Conservation (phyloP, 2,329 filamentous ascomycete species). For the Penicillium sp. region DNA sequence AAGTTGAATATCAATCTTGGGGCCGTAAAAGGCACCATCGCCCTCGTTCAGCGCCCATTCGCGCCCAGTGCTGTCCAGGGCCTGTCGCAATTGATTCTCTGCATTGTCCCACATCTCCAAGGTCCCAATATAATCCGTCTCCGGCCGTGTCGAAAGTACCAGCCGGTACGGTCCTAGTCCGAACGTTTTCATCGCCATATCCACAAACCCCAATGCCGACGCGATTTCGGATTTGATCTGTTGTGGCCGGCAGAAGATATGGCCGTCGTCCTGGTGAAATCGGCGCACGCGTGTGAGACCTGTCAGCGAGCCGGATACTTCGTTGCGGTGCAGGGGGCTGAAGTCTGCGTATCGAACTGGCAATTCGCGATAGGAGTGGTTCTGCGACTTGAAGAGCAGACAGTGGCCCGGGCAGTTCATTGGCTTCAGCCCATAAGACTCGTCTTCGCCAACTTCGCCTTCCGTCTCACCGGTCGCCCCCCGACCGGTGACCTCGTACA, state of each 20-base stretch:
- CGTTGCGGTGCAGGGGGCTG: constrained; percentile 80
- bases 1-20: constrained; percentile 85
- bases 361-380: constrained; percentile 73
- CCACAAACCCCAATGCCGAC: constrained; percentile 70
- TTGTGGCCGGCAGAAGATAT: constrained; percentile 79
- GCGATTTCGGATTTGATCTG: constrained; percentile 74
- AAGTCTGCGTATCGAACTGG: constrained; percentile 86
- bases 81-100: constrained; percentile 63
- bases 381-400: constrained; percentile 71
- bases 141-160: constrained; percentile 73
- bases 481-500: constrained; percentile 71
- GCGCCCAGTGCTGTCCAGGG: constrained; percentile 62
- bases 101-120: constrained; percentile 67
- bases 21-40: constrained; percentile 86
- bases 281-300: constrained; percentile 79
- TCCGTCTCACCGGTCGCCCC: constrained; percentile 46
- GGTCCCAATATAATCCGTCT: constrained; percentile 73
- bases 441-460: constrained; percentile 56
- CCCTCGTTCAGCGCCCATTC: constrained; percentile 73
- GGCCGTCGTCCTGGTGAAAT: constrained; percentile 87
- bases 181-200: constrained; percentile 67
- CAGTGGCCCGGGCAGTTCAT: constrained; percentile 95
- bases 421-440: constrained; percentile 79
- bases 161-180: constrained; percentile 70
- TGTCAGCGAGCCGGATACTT: constrained; percentile 75